phyloP scores from a whole-genome alignment of 2,329 filamentous ascomycete genomes.

The Aspergillus fructus region DNA sequence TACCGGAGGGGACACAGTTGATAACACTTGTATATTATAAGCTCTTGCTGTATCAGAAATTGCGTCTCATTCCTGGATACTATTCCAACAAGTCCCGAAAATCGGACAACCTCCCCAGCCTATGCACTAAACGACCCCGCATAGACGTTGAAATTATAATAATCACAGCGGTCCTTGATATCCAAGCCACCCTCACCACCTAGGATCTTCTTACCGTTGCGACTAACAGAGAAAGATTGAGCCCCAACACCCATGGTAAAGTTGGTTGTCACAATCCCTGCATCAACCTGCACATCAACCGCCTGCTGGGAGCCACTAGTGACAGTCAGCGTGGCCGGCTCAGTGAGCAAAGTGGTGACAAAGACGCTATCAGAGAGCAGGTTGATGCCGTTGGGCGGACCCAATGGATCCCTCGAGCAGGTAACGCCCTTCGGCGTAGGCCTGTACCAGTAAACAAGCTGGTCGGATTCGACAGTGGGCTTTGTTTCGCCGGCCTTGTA shows the following conservation, averaged over 20 bases:
- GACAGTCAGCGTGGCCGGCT: conserved; percentile 28
- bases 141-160: conserved; percentile 38
- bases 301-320: conserved; percentile 25
- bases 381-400: conserved; percentile 24
- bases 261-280: conserved; percentile 31
- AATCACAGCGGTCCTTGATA: conserved; percentile 25
- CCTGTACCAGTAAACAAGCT: conserved; percentile 35
- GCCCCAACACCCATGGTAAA: conserved; percentile 33
- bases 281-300: conserved; percentile 27
- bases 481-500: conserved; percentile 15
- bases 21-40: too few species aligned
- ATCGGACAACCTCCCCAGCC: not conserved
- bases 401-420: conserved; percentile 26
- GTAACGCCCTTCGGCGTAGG: conserved; percentile 29
- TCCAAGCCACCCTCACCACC: conserved; percentile 20
- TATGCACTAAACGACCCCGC: conserved; percentile 19
- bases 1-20: too few species aligned
- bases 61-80: not conserved
- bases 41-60: too few species aligned
- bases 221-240: conserved; percentile 28
- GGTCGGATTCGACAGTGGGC: conserved; percentile 20
- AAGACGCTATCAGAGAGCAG: conserved; percentile 32
- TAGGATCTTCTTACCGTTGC: conserved; percentile 18
- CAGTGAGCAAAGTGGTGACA: conserved; percentile 31
- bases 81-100: not conserved